Evolutionary conservation across 1,139 yeast species (phyloP).

Genomic region (Blastobotrys ciferrii): DNA sequence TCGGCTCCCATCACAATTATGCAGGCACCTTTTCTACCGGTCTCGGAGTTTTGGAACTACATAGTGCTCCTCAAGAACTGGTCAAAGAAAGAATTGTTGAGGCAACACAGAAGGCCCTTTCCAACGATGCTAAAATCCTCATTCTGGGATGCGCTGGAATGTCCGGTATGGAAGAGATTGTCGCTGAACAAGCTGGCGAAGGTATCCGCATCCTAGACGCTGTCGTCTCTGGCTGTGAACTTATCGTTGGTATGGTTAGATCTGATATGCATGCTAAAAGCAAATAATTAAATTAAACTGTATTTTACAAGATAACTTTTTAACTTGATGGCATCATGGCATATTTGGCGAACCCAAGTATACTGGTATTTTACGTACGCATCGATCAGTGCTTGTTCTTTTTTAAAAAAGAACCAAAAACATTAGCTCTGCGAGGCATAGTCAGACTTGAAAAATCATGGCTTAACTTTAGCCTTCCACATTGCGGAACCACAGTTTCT

Average conservation of each 20-base stretch:
- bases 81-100: conserved; percentile 26
- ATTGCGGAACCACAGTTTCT: too few species aligned
- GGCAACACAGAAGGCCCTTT: conserved; percentile 31
- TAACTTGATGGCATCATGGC: too few species aligned
- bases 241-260: conserved; percentile 24
- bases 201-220: conserved; percentile 34
- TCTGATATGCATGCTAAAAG: conserved; percentile 3
- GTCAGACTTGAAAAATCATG: too few species aligned
- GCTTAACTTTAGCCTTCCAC: too few species aligned
- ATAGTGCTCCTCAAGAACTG: conserved; percentile 24
- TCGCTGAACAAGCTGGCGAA: conserved; percentile 30
- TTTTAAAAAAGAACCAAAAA: too few species aligned
- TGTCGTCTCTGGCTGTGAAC: conserved; percentile 35
- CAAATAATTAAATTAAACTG: too few species aligned
- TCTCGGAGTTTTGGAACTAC: conserved; percentile 37
- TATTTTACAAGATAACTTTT: too few species aligned
- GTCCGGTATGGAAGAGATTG: conserved; percentile 34
- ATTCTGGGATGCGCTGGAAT: conserved; percentile 39
- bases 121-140: conserved; percentile 31
- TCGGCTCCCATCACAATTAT: conserved; percentile 38
- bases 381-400: too few species aligned
- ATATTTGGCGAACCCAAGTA: too few species aligned
- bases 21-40: conserved; percentile 42
- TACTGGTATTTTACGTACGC: too few species aligned
- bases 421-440: too few species aligned